Base-by-base conservation (phyloP, 352 stramenopile species). In the Globisporangium paddicum region DNA sequence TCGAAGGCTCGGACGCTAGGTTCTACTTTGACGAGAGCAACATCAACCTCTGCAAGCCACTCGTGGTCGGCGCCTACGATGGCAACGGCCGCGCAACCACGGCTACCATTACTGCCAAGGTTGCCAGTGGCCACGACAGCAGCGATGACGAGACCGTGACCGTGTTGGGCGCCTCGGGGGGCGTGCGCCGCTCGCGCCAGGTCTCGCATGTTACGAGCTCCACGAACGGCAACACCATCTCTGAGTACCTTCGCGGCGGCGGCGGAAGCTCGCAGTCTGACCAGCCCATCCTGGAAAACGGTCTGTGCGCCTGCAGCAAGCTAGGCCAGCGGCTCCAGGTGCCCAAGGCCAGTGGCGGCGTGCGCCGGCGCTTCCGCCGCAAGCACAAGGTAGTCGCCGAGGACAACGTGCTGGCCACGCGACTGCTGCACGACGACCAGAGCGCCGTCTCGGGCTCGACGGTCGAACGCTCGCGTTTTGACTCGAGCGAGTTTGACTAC, bases 401-500 rank as follows among this genome's bases (percentile, higher is more conserved):
- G 35, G 60, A 63, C n/a, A 66, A 64, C 28, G 40, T 66, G 23
- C 4, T 66, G 19, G 64, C 60, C 21, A n/a, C 41, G 18, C 48
- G 49, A 18, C 13, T 63, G 45, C 56, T 63, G n/a, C 34, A 34
- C 18, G 26, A n/a, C 23, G 10, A 35, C 38, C 18, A n/a, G 0
- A 35, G 38, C 25, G 23, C 16, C 8, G 55, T 48, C 21, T 46
- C 18, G 32, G 23, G 14, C 38, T 55, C 26, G 42, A 51, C 21
- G 26, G 23, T 23, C 3, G 53, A 60, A 19, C 38, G 53, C 38
- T 21, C 38, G 40, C 42, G 40, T 19, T 44, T 60, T 28, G 67
- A 76, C 11, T 40, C 63, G 11, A 65, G 67, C 50, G 73, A 82
- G 10, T 82, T 83, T 42, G 72, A 83, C 40, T 73, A 68, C 18